Base-by-base conservation (phyloP, 139 green algal genomes). In the Pycnococcus provasolii region DNA sequence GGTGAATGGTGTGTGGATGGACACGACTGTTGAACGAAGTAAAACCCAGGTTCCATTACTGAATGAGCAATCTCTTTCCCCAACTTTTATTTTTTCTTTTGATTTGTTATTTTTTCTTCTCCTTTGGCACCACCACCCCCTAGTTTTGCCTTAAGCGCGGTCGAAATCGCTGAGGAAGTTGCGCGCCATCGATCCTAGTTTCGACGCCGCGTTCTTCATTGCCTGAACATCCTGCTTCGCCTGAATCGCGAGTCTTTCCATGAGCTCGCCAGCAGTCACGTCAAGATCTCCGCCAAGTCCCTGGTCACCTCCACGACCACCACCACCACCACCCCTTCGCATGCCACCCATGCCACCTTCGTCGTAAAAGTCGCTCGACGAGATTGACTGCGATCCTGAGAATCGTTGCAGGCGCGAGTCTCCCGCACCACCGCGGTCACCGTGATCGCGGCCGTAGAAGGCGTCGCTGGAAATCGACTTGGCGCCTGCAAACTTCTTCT, bases 391-490 rank as follows among this genome's bases (percentile, higher is more conserved):
- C 0, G 89, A 78, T 39, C 83, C 82, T 58, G 80, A 64, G 67
- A 86, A 84, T 58, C 73, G 62, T 9, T 58, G 66, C 41, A 81
- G 65, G 3, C 75, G 70, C 11, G 2, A 5, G 40, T 51, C 45
- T 39, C 58, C 44, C 2, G 64, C 13, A 68, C 52, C 52, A 1
- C 47, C 55, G 26, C 26, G 26, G 51, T 63, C 4, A 37, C 41
- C 47, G 37, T 59, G 15, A 45, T 26, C 53, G 62, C 51, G 4
- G 50, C 62, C 2, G 2, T 40, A 4, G 55, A 85, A 89, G 73
- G 80, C 79, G 44, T 73, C 52, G 3, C 78, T 88, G 5, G 85
- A 91, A 59, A 95, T 94, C 54, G 84, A 84, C 80, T 95, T 95
- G 67, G 88, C 89, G 43, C 85, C 87, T 41, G 70, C 79, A 67